phyloP scores from a whole-genome alignment of 495 filamentous ascomycete species.

The Annulohypoxylon maeteangense region DNA sequence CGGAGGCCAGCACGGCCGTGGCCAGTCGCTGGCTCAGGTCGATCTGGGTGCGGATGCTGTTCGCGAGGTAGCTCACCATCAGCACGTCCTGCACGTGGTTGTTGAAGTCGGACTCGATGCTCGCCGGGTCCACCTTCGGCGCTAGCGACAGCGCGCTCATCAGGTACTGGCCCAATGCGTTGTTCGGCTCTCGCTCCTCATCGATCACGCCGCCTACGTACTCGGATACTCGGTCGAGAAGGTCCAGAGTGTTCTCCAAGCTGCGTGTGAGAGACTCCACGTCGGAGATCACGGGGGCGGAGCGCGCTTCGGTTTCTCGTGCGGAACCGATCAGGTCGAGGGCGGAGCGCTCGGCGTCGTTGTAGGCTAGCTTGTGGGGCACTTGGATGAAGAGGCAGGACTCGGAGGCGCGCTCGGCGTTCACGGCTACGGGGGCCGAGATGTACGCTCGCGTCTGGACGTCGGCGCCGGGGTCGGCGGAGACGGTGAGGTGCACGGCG shows the following conservation, averaged over 20 bases:
- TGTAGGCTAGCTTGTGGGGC: conserved; percentile 84
- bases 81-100: conserved; percentile 99
- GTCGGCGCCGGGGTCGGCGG: conserved; percentile 83
- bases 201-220: conserved; percentile 86
- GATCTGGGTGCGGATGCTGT: conserved; percentile 99
- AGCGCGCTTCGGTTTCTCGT: conserved; percentile 79
- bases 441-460: conserved; percentile 92
- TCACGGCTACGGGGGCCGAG: conserved; percentile 92
- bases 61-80: conserved; percentile 94
- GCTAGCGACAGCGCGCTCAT: conserved; percentile 91
- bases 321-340: conserved; percentile 86
- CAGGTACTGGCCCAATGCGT: conserved; percentile 91
- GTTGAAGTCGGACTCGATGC: conserved; percentile 98
- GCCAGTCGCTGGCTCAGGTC: conserved; percentile 94
- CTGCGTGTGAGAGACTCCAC: conserved; percentile 86
- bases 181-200: conserved; percentile 72
- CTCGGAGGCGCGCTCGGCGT: conserved; percentile 91
- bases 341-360: conserved; percentile 90
- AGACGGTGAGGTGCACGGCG: conserved; percentile 94
- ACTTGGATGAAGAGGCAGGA: conserved; percentile 96
- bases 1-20: conserved; percentile 79
- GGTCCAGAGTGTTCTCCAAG: conserved; percentile 82
- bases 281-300: conserved; percentile 78
- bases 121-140: conserved; percentile 88
- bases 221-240: conserved; percentile 87